These are phyloP conservation scores for Aspergillus pseudotamarii DNA, from an alignment of 2,329 filamentous ascomycete genomes.

Conservation along the genomic window DNA sequence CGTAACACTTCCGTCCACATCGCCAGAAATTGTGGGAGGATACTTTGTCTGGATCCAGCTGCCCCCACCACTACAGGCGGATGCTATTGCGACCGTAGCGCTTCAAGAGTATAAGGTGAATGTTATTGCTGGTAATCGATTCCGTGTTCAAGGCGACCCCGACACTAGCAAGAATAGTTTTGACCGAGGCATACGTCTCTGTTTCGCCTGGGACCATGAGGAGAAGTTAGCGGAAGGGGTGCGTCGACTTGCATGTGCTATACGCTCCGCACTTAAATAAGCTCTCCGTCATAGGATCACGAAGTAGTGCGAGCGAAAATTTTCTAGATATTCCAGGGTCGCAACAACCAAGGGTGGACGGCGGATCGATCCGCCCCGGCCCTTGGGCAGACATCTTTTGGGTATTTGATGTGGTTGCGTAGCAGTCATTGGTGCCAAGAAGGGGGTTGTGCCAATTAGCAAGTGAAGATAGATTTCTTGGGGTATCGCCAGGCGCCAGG, in stretches of 20 bases:
- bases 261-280: conserved; percentile 10
- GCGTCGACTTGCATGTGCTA: conserved; percentile 56
- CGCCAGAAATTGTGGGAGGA: conserved; percentile 64
- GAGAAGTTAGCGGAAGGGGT: conserved; percentile 69
- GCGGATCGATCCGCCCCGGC: conserved; percentile 7
- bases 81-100: conserved; percentile 60
- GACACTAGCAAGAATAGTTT: conserved; percentile 57
- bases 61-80: conserved; percentile 56
- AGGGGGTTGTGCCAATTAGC: background rate
- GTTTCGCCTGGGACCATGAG: conserved; percentile 73
- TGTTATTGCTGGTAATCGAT: conserved; percentile 70
- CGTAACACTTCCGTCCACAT: conserved; percentile 42
- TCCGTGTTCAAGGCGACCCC: conserved; percentile 64
- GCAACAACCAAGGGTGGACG: conserved; percentile 1
- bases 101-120: conserved; percentile 66
- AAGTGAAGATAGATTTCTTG: background rate
- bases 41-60: conserved; percentile 84
- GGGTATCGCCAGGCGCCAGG: background rate
- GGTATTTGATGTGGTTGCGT: background rate
- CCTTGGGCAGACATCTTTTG: background rate
- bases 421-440: conserved; percentile 1
- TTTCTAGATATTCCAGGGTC: background rate
- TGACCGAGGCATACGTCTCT: conserved; percentile 63
- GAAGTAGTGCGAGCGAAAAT: background rate
- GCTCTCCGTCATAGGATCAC: background rate